Base-by-base conservation (phyloP, 2,329 filamentous ascomycete species). In the Colletotrichum eremochloae region DNA sequence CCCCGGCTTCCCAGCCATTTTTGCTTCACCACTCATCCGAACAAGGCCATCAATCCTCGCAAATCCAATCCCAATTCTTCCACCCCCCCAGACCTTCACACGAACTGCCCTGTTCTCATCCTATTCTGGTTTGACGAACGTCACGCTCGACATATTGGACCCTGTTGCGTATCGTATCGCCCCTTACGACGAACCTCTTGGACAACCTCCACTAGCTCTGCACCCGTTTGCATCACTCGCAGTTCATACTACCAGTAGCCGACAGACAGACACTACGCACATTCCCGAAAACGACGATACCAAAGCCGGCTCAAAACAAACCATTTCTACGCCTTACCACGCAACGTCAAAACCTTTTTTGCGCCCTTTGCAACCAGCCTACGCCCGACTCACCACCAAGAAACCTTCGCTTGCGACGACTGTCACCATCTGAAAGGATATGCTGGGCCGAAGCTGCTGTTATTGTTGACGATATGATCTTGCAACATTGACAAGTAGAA, bases 391-490 rank as follows among this genome's bases (percentile, higher is more conserved):
- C 44, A n/a, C 38, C 52, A 58, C 55, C 63, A 31, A 33, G 20
- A 31, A 57, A n/a, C 38, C 44, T 24, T 65, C 38, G 50, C 64
- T 72, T 64, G 42, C 72, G 61, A 68, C 50, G 38, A 61, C 53
- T 20, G 24, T 46, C 36, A 31, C 20, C 33, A 36, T 31, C 55
- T 40, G 60, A 63, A 38, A 63, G 57, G 63, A 75, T 70, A 77
- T 79, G 75, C 55, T 50, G 64, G 63, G 69, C 68, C 58, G 44
- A 52, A 58, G 48, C 44, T 65, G 63, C 53, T 73, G 58, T 63
- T 70, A 48, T 67, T 75, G 69, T 73, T 75, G 75, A 75, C 71
- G 73, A 76, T 73, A 76, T 76, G 75, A 72, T 74, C 74, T 75
- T 72, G 66, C 67, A 71, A 70, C 72, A 73, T 68, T 75, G 64